Percentiles rank a stretch among this genome's conserved stretches.
phyloP scores from a whole-genome alignment of 1,284 basidiomycete species.

The Cutaneotrichosporon cutaneum region DNA sequence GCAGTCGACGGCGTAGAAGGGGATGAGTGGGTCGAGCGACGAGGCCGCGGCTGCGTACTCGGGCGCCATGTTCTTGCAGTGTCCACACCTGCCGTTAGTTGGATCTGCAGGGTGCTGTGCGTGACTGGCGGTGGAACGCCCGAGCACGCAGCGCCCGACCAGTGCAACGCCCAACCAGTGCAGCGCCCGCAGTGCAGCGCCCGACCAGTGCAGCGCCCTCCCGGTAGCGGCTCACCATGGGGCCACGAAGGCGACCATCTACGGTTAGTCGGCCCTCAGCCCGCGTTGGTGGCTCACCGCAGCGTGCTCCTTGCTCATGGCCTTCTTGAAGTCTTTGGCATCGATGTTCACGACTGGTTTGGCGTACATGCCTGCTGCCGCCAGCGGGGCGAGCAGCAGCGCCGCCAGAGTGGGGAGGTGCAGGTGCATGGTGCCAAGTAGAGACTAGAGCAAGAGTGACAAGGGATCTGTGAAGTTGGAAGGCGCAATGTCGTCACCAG shows the following conservation, averaged over 20 bases:
- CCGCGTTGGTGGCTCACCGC: constrained; percentile 29
- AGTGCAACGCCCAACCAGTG: too few species aligned
- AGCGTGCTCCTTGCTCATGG: constrained; percentile 72
- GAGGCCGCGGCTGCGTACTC: constrained; percentile 80
- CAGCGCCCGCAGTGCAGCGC: too few species aligned
- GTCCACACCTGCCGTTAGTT: constrained; percentile 53
- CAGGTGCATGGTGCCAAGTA: constrained; percentile 10
- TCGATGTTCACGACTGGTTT: constrained; percentile 73
- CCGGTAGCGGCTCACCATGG: constrained; percentile 65
- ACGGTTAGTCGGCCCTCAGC: constrained; percentile 1
- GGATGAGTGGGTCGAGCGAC: constrained; percentile 76
- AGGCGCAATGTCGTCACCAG: background rate
- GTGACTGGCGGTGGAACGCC: too few species aligned
- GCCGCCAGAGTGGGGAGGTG: constrained; percentile 18
- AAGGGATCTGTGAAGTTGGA: background rate
- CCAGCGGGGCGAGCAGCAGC: constrained; percentile 31
- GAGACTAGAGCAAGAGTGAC: background rate
- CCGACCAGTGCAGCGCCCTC: constrained; percentile 13
- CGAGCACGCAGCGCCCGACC: too few species aligned
- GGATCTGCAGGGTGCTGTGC: background rate
- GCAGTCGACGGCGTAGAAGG: constrained; percentile 87
- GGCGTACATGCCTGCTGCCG: constrained; percentile 72
- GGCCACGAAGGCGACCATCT: constrained; percentile 80
- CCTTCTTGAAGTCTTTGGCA: constrained; percentile 67
- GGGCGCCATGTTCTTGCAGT: constrained; percentile 82